A percentile compares a stretch with the other conserved stretches of the same genome.
These are phyloP conservation scores for Chytriomyces confervae DNA, from an alignment of 192 early-diverging fungal species.

Conservation along the genomic window DNA sequence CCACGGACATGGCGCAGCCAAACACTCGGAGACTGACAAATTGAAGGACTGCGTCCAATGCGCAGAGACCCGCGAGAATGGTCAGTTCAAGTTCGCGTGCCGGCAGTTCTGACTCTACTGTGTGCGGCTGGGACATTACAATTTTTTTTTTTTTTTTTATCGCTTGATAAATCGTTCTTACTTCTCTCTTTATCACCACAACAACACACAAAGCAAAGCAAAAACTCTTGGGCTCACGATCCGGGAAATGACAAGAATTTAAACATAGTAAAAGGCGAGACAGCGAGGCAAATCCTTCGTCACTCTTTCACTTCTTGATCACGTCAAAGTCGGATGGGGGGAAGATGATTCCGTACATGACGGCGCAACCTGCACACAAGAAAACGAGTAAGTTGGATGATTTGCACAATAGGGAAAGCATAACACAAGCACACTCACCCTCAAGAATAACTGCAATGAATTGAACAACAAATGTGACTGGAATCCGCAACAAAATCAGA, in stretches of 20 bases:
- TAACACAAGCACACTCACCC: conserved; percentile 16
- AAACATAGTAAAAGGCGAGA: not conserved
- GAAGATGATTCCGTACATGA: conserved; percentile 56
- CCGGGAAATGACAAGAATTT: not conserved
- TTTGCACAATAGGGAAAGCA: too few species aligned
- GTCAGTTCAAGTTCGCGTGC: not conserved
- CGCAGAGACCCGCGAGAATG: not conserved
- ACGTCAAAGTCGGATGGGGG: conserved; percentile 57
- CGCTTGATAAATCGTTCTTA: not conserved
- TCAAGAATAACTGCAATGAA: conserved; percentile 58
- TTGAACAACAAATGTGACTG: conserved; percentile 53
- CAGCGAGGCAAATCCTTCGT: not conserved
- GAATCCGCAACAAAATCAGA: conserved; percentile 49
- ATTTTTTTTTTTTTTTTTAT: not conserved
- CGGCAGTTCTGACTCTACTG: not conserved
- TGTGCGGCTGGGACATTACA: not conserved
- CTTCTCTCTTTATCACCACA: not conserved
- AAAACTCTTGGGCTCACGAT: not conserved
- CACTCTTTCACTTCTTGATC: conserved; percentile 52
- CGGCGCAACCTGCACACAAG: conserved; percentile 21
- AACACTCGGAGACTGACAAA: not conserved
- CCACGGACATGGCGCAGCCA: not conserved
- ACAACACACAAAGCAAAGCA: not conserved
- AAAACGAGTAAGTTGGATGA: too few species aligned
- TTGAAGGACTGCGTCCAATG: not conserved